phyloP scores from a whole-genome alignment of 352 stramenopile species.

The Phytopythium delawarense region DNA sequence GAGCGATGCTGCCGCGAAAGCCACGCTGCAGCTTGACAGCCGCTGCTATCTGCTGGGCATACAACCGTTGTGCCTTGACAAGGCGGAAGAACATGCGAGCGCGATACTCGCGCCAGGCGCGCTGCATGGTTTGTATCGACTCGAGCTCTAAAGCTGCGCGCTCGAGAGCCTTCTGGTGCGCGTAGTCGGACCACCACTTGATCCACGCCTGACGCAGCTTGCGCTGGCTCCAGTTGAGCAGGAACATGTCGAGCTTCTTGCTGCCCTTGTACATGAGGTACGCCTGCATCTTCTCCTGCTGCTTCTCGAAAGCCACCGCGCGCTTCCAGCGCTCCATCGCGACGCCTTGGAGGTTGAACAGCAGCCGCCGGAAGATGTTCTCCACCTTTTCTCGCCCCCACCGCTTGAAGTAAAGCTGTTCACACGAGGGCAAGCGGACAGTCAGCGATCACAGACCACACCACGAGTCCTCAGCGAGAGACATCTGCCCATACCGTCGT shows the following conservation, averaged over 20 bases:
- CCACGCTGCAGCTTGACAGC: constrained; percentile 54
- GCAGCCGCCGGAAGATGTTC: constrained; percentile 60
- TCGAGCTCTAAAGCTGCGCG: constrained; percentile 41
- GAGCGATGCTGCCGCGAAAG: constrained; percentile 52
- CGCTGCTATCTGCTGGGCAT: constrained; percentile 30
- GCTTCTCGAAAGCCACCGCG: constrained; percentile 47
- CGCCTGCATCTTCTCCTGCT: constrained; percentile 66
- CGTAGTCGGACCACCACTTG: constrained; percentile 62
- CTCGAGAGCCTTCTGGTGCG: constrained; percentile 45
- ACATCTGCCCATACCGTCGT: constrained; percentile 28
- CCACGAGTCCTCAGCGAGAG: background rate
- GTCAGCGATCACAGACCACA: background rate
- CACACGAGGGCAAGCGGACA: constrained; percentile 1
- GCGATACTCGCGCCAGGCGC: constrained; percentile 48
- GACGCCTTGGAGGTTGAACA: constrained; percentile 62
- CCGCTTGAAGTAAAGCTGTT: constrained; percentile 70
- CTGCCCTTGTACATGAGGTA: constrained; percentile 79
- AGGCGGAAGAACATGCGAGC: constrained; percentile 40
- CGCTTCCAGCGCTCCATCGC: constrained; percentile 61
- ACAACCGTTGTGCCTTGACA: constrained; percentile 38
- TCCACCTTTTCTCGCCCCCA: constrained; percentile 79
- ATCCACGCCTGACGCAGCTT: constrained; percentile 64
- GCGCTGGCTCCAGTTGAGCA: constrained; percentile 67
- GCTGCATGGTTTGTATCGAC: constrained; percentile 53
- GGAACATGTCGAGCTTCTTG: constrained; percentile 68